Evolutionary conservation across 805 yeast species (phyloP).

Genomic region (Yamadazyma olivae): DNA sequence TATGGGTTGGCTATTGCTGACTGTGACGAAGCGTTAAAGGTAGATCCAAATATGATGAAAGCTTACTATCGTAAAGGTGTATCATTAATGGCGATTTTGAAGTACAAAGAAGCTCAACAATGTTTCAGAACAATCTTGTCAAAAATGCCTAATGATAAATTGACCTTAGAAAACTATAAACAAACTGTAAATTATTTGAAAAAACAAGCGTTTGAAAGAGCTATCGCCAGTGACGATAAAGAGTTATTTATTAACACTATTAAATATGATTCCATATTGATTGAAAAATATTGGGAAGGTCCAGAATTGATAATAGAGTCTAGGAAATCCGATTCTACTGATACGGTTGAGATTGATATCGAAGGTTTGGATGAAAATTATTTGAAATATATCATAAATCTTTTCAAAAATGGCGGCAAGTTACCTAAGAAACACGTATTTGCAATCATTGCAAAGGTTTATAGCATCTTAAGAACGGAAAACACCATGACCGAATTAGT

Average conservation of each 20-base stretch:
- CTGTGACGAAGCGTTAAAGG: conserved; percentile 64
- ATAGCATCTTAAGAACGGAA: conserved; percentile 61
- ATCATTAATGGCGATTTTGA: conserved; percentile 70
- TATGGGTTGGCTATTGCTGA: conserved; percentile 85
- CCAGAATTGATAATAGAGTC: conserved; percentile 46
- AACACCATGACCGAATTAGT: conserved; percentile 73
- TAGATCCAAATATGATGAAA: conserved; percentile 68
- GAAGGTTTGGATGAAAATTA: conserved; percentile 49
- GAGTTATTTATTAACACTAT: conserved; percentile 44
- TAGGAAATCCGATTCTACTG: conserved; percentile 18
- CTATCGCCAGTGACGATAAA: conserved; percentile 73
- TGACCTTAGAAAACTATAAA: conserved; percentile 58
- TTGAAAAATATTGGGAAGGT: conserved; percentile 61
- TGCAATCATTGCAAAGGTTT: conserved; percentile 73
- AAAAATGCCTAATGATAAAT: conserved; percentile 63
- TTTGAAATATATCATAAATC: conserved; percentile 59
- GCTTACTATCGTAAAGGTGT: conserved; percentile 87
- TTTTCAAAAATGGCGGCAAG: conserved; percentile 70
- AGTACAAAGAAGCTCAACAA: conserved; percentile 68
- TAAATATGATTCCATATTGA: conserved; percentile 45
- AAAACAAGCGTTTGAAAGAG: conserved; percentile 76
- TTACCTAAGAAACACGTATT: conserved; percentile 81
- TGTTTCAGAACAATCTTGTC: conserved; percentile 66
- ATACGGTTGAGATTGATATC: conserved; percentile 27
- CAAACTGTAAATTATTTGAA: conserved; percentile 67